phyloP scores from a whole-genome alignment of 2,329 filamentous ascomycete genomes.

The Fusarium sp. region DNA sequence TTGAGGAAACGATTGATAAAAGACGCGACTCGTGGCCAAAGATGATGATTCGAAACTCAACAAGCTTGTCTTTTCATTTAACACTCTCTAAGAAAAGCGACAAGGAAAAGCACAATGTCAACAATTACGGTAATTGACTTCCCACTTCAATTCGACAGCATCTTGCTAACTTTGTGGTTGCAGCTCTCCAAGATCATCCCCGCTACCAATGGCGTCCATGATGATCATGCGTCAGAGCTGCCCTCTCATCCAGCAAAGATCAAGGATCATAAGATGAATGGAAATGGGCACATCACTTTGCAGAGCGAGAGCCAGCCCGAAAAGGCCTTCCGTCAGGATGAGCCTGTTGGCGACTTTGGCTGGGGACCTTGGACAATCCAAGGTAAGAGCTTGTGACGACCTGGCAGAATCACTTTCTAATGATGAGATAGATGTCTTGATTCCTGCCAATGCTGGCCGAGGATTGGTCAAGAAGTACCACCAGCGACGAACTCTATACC shows the following conservation, averaged over 20 bases:
- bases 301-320: neutral
- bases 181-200: slow-evolving; percentile 16
- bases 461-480: slow-evolving; percentile 23
- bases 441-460: slow-evolving; percentile 10
- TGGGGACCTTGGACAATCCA: slow-evolving; percentile 20
- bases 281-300: neutral
- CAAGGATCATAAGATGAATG: neutral
- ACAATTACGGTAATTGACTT: neutral
- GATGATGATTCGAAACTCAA: neutral
- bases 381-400: no score
- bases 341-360: slow-evolving; percentile 21
- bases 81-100: neutral
- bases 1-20: neutral
- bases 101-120: neutral
- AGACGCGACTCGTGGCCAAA: neutral
- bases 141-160: neutral
- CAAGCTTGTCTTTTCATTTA: neutral
- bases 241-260: neutral
- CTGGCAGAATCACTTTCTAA: neutral
- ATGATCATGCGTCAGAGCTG: neutral
- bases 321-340: neutral
- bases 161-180: neutral
- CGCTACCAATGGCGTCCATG: slow-evolving; percentile 1
- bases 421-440: slow-evolving; percentile 9
- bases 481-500: slow-evolving; percentile 10